Evolutionary conservation across 208 protist genomes (phyloP).

Genomic region (Acanthamoeba healyi): DNA sequence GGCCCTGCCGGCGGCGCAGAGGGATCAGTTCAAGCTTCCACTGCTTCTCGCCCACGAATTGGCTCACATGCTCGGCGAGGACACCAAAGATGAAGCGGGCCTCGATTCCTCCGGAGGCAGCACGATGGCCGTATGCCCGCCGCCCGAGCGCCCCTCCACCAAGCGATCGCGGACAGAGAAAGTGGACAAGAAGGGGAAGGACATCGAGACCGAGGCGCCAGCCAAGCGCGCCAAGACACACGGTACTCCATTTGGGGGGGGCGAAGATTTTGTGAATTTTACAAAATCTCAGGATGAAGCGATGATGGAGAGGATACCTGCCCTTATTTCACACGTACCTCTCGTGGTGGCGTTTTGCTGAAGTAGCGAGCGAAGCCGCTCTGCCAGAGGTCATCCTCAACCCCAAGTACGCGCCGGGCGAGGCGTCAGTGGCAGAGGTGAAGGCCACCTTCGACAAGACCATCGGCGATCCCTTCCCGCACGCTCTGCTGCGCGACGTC

Average conservation of each 20-base stretch:
- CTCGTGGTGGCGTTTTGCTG: no score
- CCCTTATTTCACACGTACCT: no score
- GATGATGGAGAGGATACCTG: no score
- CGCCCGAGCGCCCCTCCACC: not conserved
- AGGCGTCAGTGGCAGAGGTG: not conserved
- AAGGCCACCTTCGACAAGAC: constrained; percentile 25
- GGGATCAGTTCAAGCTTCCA: constrained; percentile 35
- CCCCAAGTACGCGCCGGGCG: not conserved
- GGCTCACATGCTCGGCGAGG: not conserved
- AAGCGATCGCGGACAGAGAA: not conserved
- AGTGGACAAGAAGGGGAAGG: constrained; percentile 2
- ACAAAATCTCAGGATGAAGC: not conserved
- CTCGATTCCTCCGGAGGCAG: no score
- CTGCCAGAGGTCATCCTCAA: constrained; percentile 11
- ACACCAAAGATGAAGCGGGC: not conserved
- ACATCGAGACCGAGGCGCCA: not conserved
- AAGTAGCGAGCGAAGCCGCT: not conserved
- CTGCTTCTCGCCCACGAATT: constrained; percentile 29
- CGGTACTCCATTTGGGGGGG: not conserved
- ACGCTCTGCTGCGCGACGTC: not conserved
- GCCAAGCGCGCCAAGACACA: not conserved
- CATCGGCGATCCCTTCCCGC: constrained; percentile 15
- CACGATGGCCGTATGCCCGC: not conserved
- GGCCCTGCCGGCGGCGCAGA: not conserved
- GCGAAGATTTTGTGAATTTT: not conserved